Evolutionary conservation across 768 basidiomycete genomes (phyloP), one percentile per base, ranked within the genome.

Genomic region (Pulveroboletus sp.): DNA sequence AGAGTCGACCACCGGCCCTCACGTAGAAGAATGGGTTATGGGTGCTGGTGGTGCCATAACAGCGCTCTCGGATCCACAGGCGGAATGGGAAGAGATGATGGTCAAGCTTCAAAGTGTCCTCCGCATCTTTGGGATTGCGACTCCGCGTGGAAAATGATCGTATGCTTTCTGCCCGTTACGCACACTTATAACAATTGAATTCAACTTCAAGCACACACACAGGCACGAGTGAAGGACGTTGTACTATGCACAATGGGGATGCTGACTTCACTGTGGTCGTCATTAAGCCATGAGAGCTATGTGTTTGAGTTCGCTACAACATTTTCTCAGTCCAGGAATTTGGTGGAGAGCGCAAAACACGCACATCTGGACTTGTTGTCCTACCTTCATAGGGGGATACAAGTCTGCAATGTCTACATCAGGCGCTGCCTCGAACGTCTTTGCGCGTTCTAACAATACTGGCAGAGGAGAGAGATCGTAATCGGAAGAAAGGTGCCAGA

Each of bases 11-110:
- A 47, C 51, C 17, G 52, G 50, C 2, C 31, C 55, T 31, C 37
- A 46, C 15, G 41, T 27, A 10, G 83, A 89, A 59, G 73, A 81
- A 36, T 91, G 89, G 89, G 70, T 74, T 2, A 74, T 95, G 30
- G 94, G 93, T 17, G 92, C 93, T 17, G 94, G 94, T n/a, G 94
- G 94, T 32, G 94, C 93, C 9, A 96, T 98, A 57, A 97, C 94
- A 18, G 93, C 92, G 12, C 75, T 97, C 35, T 94, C 93, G 6
- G 82, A 93, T 52, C 76, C 86, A 5, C 79, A 83, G 39, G 82
- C 76, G 6, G 94, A 97, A 66, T 96, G 93, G 93, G 93, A 95
- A 7, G 94, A 97, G 65, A 95, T 97, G 79, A 59, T 81, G 17
- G 75, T 83, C n/a, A 97, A 98, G 66, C 77, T 94, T 26, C 77